Conservation (phyloP, 495 filamentous ascomycete genomes). For the Penicillium chermesinum region DNA sequence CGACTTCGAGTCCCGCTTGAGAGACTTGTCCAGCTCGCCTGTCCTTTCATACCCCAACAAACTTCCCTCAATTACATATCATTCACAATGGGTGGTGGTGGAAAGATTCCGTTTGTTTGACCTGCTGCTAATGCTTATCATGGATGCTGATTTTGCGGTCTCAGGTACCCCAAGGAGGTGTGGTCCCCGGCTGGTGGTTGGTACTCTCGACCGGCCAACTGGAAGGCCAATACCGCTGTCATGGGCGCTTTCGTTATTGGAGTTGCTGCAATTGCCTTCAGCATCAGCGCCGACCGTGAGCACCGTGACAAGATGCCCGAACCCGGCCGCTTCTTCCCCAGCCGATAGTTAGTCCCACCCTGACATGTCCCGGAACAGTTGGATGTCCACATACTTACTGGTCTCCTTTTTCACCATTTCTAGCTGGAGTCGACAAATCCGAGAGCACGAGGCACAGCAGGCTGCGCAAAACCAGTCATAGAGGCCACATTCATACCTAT, state of each 20-base stretch:
- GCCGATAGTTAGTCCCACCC: slow-evolving; percentile 72
- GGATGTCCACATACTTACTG: slow-evolving; percentile 14
- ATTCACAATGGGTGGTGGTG: slow-evolving; percentile 56
- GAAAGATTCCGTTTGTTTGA: slow-evolving; percentile 79
- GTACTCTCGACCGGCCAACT: slow-evolving; percentile 92
- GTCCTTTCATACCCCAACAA: slow-evolving; percentile 19
- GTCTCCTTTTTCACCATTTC: not conserved
- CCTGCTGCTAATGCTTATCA: not conserved
- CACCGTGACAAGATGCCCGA: slow-evolving; percentile 80
- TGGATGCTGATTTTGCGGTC: slow-evolving; percentile 20
- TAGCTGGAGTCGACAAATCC: slow-evolving; percentile 91
- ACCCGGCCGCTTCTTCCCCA: slow-evolving; percentile 82
- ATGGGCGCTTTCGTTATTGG: slow-evolving; percentile 67
- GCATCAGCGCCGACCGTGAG: slow-evolving; percentile 78
- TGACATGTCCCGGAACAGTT: slow-evolving; percentile 3
- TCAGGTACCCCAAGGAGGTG: slow-evolving; percentile 96
- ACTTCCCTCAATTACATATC: slow-evolving; percentile 23
- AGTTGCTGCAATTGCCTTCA: slow-evolving; percentile 69
- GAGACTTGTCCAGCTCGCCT: slow-evolving; percentile 21
- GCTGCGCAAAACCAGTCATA: slow-evolving; percentile 54
- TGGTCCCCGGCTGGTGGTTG: slow-evolving; percentile 98
- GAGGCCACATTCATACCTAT: slow-evolving; percentile 11
- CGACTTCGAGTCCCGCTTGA: slow-evolving; percentile 25
- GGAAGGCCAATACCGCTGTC: slow-evolving; percentile 90
- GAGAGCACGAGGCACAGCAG: slow-evolving; percentile 69